Base-by-base conservation (phyloP, 805 yeast species). In the Nakazawaea ambrosiae region DNA sequence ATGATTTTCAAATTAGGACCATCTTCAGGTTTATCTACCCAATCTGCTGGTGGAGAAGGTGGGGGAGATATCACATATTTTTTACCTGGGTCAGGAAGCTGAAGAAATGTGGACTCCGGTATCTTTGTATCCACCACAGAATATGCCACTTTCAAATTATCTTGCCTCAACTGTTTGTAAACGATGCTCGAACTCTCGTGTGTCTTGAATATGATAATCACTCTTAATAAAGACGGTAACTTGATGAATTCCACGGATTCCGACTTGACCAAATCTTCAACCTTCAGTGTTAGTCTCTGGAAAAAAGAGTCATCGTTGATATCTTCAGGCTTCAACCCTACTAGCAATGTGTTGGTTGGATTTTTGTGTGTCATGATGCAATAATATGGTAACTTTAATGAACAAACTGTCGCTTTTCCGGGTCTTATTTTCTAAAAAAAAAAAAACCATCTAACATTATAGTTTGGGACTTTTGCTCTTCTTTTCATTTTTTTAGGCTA, bases 221-320 rank as follows among this genome's bases (percentile, higher is more conserved):
- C 28, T 39, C 62, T 45, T 10, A 45, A 42, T 20, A 59, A 49
- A 1, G 55, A 46, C n/a, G 41, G 47, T n/a, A 59, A 41, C 24
- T 42, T 47, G 15, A 50, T 40, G 2, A 49, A 34, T 15, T 46
- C 43, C 17, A 53, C 44, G 3, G 37, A 35, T 18, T 49, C 53
- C 11, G 33, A 37, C 1, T 35, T 38, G 2, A 47, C 37, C 18
- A 43, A n/a, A 2, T 31, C 33, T 3, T 25, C 27, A 16, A 31
- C 20, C n/a, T 18, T 15, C 5, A 9, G 5, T 6, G 33, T 40
- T 4, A 28, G 8, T 14, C 15, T 14, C 22, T 32, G 15, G 23
- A 33, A 32, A 24, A 23, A 27, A 7, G 14, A 27, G 20, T 38
- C 37, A 26, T 27, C 37, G 25, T 27, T n/a, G 12, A 38, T 33